These are phyloP conservation scores for Penicillium odoratum DNA, from an alignment of 495 filamentous ascomycete species.

Conservation along the genomic window DNA sequence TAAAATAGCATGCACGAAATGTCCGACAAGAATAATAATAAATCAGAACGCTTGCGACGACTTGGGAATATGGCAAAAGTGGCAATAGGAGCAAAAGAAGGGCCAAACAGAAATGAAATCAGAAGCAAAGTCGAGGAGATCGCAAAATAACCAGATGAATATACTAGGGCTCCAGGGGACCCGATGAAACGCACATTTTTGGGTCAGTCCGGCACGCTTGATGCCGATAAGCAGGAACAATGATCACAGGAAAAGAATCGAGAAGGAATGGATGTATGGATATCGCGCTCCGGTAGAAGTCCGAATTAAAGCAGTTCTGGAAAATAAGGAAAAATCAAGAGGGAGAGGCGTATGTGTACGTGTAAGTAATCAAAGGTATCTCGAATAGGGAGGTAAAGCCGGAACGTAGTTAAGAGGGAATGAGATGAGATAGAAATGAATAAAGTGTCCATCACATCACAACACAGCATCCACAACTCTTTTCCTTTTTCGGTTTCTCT, in stretches of 20 bases:
- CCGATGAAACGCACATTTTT: background rate
- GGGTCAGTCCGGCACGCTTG: slow-evolving; percentile 1
- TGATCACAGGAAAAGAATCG: slow-evolving; percentile 16
- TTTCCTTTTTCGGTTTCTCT: slow-evolving; percentile 41
- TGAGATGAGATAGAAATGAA: slow-evolving; percentile 1
- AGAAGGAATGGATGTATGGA: slow-evolving; percentile 23
- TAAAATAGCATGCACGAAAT: slow-evolving; percentile 20
- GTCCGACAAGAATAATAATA: slow-evolving; percentile 10
- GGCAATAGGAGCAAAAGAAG: slow-evolving; percentile 21
- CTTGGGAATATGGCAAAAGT: slow-evolving; percentile 38
- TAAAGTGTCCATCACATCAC: slow-evolving; percentile 45
- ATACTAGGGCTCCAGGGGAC: background rate
- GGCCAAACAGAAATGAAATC: slow-evolving; percentile 25
- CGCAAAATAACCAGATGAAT: background rate
- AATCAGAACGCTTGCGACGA: slow-evolving; percentile 23
- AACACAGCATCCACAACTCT: slow-evolving; percentile 53
- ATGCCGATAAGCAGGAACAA: slow-evolving; percentile 4
- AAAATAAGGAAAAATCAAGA: slow-evolving; percentile 15
- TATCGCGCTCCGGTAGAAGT: slow-evolving; percentile 19
- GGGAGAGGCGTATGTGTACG: slow-evolving; percentile 4
- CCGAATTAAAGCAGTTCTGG: slow-evolving; percentile 21
- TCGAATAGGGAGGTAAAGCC: slow-evolving; percentile 6
- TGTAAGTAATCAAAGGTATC: slow-evolving; percentile 18
- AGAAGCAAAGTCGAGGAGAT: slow-evolving; percentile 6
- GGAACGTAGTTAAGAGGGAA: background rate